A percentile compares a stretch with the other conserved stretches of the same genome.
Evolutionary conservation across 371 early-diverging fungal genomes (phyloP).

Genomic region (Phascolomyces articulosus): DNA sequence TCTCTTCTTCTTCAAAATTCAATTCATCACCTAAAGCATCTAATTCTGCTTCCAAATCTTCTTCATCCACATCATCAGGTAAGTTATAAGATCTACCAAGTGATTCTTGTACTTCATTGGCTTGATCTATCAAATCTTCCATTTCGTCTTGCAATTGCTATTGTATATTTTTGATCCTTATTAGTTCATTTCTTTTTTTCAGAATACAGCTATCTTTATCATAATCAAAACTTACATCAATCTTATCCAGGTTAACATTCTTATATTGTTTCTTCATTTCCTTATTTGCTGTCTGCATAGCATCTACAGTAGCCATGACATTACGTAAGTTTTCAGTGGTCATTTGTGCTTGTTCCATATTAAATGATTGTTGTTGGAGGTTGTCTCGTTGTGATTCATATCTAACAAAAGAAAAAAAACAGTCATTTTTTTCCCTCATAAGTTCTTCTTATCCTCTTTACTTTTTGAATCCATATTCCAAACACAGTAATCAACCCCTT

Average conservation of each 20-base stretch:
- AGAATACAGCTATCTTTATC: background rate
- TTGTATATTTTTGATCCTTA: background rate
- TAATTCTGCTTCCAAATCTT: constrained; percentile 96
- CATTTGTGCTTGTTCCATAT: constrained; percentile 96
- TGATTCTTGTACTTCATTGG: constrained; percentile 95
- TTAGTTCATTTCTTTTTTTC: too few relatives aligned
- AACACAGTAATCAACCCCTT: background rate
- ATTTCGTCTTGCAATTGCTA: constrained; percentile 96
- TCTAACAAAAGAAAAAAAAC: too few relatives aligned
- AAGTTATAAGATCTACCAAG: constrained; percentile 88
- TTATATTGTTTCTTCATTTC: constrained; percentile 95
- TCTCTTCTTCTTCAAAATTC: constrained; percentile 77
- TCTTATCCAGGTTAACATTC: constrained; percentile 88
- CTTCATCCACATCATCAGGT: constrained; percentile 95
- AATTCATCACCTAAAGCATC: constrained; percentile 94
- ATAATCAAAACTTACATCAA: constrained; percentile 68
- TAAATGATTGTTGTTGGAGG: constrained; percentile 92
- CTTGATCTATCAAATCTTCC: constrained; percentile 93
- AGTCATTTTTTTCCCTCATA: too few relatives aligned
- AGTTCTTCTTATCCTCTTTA: too few relatives aligned
- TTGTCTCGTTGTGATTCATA: constrained; percentile 94
- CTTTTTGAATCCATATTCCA: background rate
- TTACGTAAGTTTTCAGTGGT: constrained; percentile 94
- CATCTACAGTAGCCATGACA: constrained; percentile 91
- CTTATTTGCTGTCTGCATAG: constrained; percentile 93